Conservation (phyloP, 257 asterid species). For the Ballota nigra region DNA sequence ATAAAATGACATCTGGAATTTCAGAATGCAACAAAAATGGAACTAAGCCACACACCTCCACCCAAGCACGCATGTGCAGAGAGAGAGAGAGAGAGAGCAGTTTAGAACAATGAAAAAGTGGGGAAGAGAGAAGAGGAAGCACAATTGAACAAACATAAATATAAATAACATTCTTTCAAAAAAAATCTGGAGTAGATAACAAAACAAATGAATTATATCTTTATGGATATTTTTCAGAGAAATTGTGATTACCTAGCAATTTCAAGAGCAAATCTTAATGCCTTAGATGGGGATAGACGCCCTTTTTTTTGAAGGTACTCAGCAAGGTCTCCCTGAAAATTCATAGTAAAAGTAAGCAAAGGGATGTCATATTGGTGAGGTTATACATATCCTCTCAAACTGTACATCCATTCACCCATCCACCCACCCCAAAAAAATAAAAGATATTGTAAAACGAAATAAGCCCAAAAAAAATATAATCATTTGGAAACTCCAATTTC, state of each 20-base stretch:
- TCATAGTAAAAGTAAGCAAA: constrained; percentile 18
- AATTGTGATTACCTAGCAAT: constrained; percentile 71
- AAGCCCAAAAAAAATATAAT: background rate
- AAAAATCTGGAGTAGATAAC: background rate
- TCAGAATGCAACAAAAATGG: constrained; percentile 6
- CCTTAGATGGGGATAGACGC: constrained; percentile 83
- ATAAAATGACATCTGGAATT: constrained; percentile 3
- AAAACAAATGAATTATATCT: background rate
- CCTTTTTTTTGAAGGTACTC: constrained; percentile 86
- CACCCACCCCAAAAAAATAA: no score
- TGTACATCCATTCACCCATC: background rate
- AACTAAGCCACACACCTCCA: background rate
- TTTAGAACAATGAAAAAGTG: background rate
- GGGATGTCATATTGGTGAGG: constrained; percentile 6
- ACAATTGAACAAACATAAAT: background rate
- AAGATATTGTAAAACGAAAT: background rate
- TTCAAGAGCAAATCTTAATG: constrained; percentile 81
- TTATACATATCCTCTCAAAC: background rate
- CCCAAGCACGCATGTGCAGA: background rate
- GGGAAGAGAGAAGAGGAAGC: background rate
- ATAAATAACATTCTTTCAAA: background rate
- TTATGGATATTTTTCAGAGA: background rate
- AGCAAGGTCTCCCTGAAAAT: constrained; percentile 76
- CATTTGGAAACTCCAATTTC: background rate
- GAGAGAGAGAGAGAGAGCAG: background rate